phyloP scores from a whole-genome alignment of 2,329 filamentous ascomycete species.

The Pseudocercospora ulei region DNA sequence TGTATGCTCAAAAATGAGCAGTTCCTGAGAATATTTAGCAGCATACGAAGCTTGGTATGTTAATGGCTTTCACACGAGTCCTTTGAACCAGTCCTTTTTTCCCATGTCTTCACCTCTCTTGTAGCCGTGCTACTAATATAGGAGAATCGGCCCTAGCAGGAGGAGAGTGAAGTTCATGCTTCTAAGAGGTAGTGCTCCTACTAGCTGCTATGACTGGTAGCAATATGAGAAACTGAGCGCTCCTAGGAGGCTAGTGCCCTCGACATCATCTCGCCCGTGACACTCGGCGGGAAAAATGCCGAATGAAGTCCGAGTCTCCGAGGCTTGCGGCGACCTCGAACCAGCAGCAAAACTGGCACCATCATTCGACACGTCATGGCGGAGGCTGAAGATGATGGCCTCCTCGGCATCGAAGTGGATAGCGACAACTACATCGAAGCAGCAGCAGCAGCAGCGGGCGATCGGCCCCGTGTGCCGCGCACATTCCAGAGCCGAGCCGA shows the following conservation, averaged over 20 bases:
- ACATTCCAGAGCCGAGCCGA: slow-evolving; percentile 32
- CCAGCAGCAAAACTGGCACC: neutral
- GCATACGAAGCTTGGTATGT: neutral
- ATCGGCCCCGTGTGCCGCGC: slow-evolving; percentile 25
- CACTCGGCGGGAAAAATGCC: neutral
- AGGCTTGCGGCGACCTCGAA: slow-evolving; percentile 1
- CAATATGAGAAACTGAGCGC: too few species aligned
- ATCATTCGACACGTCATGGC: slow-evolving; percentile 3
- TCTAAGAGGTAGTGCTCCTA: too few species aligned
- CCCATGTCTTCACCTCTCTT: neutral
- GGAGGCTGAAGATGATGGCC: slow-evolving; percentile 16
- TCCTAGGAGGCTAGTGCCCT: too few species aligned
- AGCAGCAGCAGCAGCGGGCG: slow-evolving; percentile 28
- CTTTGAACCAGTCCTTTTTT: slow-evolving; percentile 1
- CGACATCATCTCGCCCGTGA: neutral
- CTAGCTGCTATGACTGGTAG: too few species aligned
- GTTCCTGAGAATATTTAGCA: slow-evolving; percentile 6
- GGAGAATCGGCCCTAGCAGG: too few species aligned
- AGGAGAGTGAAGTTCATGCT: too few species aligned
- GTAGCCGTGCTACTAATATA: too few species aligned
- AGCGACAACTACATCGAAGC: slow-evolving; percentile 30
- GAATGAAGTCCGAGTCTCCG: neutral
- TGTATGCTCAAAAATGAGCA: neutral
- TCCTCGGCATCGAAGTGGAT: slow-evolving; percentile 31
- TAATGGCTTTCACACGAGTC: neutral